phyloP scores from a whole-genome alignment of 768 basidiomycete species.

The Boletellus sp. region DNA sequence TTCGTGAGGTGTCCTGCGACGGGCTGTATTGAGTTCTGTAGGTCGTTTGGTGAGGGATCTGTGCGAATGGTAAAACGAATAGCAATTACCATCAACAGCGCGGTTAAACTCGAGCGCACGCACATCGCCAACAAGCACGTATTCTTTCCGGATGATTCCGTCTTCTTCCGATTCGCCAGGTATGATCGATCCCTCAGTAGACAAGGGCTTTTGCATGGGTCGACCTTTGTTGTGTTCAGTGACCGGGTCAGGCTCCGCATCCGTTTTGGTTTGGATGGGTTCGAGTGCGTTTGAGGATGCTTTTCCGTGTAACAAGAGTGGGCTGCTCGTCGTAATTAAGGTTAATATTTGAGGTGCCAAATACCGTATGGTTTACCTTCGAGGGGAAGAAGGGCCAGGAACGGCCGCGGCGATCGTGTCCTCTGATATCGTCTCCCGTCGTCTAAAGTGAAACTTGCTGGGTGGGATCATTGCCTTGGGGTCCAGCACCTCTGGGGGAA shows the following conservation, averaged over 20 bases:
- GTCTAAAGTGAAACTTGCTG: constrained; percentile 70
- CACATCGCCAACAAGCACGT: constrained; percentile 90
- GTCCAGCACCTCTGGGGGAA: constrained; percentile 78
- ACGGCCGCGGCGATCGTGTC: constrained; percentile 2
- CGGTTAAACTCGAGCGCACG: constrained; percentile 89
- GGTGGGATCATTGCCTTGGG: constrained; percentile 79
- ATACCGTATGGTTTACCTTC: constrained; percentile 17
- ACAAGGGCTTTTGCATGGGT: constrained; percentile 26
- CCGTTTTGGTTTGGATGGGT: constrained; percentile 12
- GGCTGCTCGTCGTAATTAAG: constrained; percentile 7
- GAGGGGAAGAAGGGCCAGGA: constrained; percentile 7
- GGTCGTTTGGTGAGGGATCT: constrained; percentile 10
- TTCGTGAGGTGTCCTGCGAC: constrained; percentile 58
- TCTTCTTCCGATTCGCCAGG: constrained; percentile 86
- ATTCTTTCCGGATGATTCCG: constrained; percentile 76
- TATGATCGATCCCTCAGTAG: constrained; percentile 63
- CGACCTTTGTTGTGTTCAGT: constrained; percentile 14
- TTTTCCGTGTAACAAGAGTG: constrained; percentile 18
- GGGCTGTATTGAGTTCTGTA: constrained; percentile 61
- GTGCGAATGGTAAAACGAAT: not conserved
- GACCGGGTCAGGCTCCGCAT: constrained; percentile 8
- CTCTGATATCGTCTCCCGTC: constrained; percentile 28
- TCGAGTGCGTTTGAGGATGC: constrained; percentile 9
- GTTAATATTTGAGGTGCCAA: not conserved
- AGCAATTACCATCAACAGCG: constrained; percentile 77